Base-by-base conservation (phyloP, 495 filamentous ascomycete species). In the Lophiostoma macrostomum region DNA sequence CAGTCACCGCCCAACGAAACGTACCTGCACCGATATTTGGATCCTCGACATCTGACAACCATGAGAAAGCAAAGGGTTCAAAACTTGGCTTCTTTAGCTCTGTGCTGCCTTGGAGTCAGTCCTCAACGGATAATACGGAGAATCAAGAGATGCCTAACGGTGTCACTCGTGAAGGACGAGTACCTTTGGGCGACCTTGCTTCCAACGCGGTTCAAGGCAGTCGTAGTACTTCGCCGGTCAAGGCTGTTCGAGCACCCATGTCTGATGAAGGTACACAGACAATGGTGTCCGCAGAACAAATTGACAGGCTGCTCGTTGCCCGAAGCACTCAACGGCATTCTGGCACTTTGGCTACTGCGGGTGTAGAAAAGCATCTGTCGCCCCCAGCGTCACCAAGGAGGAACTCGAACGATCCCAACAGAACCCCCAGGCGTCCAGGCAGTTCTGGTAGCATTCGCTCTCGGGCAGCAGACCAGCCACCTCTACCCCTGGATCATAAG, bases 401-500 rank as follows among this genome's bases (percentile, higher is more conserved):
- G 11, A 36, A 19, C 25, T 45, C 39, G n/a, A 50, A 37, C 28
- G 58, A 61, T n/a, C 47, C 53, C 5, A 18, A 43, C 16, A 50
- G 41, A 35, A 37, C 61, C 1, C 65, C 74, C 11, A 71, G 70
- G 38, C 77, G 88, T 56, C 88, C 88, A 36, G 78, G 79, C 38
- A 95, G 88, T 66, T 72, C 84, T 19, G 72, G 78, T 10, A 95
- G 90, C 60, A 75, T 77, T 24, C 74, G 77, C 27, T 71, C 65
- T 32, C 68, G 70, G 7, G 73, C 72, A 22, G 65, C 65, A 43
- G 67, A 65, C 34, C 79, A 82, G 58, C 91, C 90, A 3, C 90
- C 91, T 13, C 72, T 98, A 25, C 90, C 93, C 34, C 50, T 71
- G 7, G 89, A 95, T 64, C 88, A 94, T 67, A 85, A 81, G 53